Evolutionary conservation across 345 rosid genomes (phyloP).

Genomic region (Salix suchowensis): DNA sequence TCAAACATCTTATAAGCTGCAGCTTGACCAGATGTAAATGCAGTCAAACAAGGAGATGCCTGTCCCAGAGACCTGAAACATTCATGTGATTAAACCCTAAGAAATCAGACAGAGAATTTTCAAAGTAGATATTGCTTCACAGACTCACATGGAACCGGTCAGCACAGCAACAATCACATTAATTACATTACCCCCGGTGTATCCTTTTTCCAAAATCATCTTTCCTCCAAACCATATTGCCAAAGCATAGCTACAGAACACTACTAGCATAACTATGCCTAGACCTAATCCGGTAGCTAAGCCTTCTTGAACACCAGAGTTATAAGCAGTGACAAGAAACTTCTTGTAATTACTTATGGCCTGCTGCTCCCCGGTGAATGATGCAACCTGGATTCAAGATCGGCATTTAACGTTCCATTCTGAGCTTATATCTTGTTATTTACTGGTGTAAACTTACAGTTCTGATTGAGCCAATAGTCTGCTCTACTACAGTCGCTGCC

Average conservation of each 20-base stretch:
- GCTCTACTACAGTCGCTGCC: constrained; percentile 79
- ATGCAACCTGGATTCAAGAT: constrained; percentile 51
- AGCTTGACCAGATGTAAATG: constrained; percentile 27
- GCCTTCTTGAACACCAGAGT: constrained; percentile 51
- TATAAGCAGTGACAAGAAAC: constrained; percentile 44
- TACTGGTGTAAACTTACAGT: constrained; percentile 42
- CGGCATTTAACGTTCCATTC: background rate
- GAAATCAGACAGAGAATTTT: background rate
- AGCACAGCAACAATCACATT: constrained; percentile 50
- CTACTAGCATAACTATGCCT: constrained; percentile 30
- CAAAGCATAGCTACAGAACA: constrained; percentile 46
- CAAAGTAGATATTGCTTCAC: background rate
- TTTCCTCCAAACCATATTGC: constrained; percentile 65
- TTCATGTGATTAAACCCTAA: background rate
- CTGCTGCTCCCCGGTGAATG: constrained; percentile 63
- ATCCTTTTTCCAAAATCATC: constrained; percentile 57
- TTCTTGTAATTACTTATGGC: constrained; percentile 52
- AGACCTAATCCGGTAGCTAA: constrained; percentile 51
- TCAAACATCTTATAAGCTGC: constrained; percentile 43
- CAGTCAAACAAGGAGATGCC: constrained; percentile 18
- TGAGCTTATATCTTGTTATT: background rate
- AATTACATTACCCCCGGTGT: constrained; percentile 53
- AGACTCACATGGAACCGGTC: constrained; percentile 67
- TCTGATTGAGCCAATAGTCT: constrained; percentile 78
- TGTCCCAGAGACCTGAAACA: constrained; percentile 71